Evolutionary conservation across 495 filamentous ascomycete species (phyloP), one percentile per base, ranked within the genome.

Genomic region (Penicillium arizonense): DNA sequence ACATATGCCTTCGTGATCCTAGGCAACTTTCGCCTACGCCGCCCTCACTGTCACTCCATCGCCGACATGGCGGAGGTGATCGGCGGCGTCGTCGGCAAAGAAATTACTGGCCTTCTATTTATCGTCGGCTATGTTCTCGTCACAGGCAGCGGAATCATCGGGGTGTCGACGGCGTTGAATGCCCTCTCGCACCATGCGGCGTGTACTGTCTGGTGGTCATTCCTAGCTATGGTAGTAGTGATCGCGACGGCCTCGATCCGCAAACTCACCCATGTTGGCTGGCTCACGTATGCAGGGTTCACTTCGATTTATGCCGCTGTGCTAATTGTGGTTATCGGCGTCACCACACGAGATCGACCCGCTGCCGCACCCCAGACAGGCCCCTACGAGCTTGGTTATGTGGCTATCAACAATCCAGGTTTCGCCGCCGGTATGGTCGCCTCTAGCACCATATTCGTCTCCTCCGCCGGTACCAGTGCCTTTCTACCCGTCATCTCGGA

Each of bases 401-500:
- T 51, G 5, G 53, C 48, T 8, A 57, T 70, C 47, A 57, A 50
- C 13, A 52, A 63, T 23, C 68, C 68, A 2, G 58, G 53, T 37
- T 73, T 73, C 40, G 64, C 58, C 4, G 61, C 56, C 5, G 74
- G 67, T 3, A 75, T 76, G 54, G 65, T 68, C 3, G 69, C 70
- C 2, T 63, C 67, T 0, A 47, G 61, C 10, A 74, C 66, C 4
- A 74, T 77, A 14, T 73, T 74, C 56, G 62, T 71, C 20, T 62
- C 72, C 13, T 57, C 56, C 40, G 76, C 86, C 69, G 71, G 84
- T 51, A 78, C 87, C 65, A 71, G 84, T 60, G 79, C 86, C 57
- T 85, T 88, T 62, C 81, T 91, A 65, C 79, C 75, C 36, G 86
- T 92, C 61, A 87, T 88, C 60, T 79, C 84, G 44, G 88, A 92